Conservation (phyloP, 2,329 filamentous ascomycete species). For the Penicillium concentricum region DNA sequence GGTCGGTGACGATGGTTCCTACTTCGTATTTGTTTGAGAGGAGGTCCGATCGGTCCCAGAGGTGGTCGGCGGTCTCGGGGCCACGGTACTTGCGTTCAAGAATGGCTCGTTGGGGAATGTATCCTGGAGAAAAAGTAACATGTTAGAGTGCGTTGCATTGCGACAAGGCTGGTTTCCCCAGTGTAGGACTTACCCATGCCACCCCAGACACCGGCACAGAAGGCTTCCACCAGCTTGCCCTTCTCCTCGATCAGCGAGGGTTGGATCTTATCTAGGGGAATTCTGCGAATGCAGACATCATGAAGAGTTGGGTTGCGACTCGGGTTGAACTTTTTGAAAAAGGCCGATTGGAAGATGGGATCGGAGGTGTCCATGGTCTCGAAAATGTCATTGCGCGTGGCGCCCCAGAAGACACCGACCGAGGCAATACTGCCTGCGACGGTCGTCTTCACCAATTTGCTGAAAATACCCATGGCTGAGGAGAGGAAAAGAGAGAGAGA, state of each 20-base stretch:
- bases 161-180: background rate
- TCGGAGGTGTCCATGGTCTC: conserved; percentile 57
- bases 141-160: background rate
- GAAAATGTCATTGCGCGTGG: conserved; percentile 57
- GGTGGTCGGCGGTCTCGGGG: conserved; percentile 57
- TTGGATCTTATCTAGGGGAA: conserved; percentile 63
- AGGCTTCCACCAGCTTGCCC: conserved; percentile 61
- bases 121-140: conserved; percentile 22
- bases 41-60: conserved; percentile 61
- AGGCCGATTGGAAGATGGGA: conserved; percentile 61
- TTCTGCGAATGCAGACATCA: conserved; percentile 62
- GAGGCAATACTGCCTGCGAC: conserved; percentile 51
- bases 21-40: conserved; percentile 57
- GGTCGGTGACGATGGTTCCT: conserved; percentile 66
- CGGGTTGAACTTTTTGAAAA: conserved; percentile 62
- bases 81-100: conserved; percentile 60
- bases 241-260: conserved; percentile 64
- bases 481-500: background rate
- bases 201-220: conserved; percentile 67
- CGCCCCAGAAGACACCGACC: conserved; percentile 53
- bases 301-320: conserved; percentile 61
- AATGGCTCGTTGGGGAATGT: conserved; percentile 56
- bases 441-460: conserved; percentile 44
- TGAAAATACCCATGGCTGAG: conserved; percentile 55
- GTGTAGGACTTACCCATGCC: conserved; percentile 55